Percentiles rank a stretch among this genome's conserved stretches.
These are phyloP conservation scores for Coniochaeta prunicola DNA, from an alignment of 2,329 filamentous ascomycete genomes.

Conservation along the genomic window DNA sequence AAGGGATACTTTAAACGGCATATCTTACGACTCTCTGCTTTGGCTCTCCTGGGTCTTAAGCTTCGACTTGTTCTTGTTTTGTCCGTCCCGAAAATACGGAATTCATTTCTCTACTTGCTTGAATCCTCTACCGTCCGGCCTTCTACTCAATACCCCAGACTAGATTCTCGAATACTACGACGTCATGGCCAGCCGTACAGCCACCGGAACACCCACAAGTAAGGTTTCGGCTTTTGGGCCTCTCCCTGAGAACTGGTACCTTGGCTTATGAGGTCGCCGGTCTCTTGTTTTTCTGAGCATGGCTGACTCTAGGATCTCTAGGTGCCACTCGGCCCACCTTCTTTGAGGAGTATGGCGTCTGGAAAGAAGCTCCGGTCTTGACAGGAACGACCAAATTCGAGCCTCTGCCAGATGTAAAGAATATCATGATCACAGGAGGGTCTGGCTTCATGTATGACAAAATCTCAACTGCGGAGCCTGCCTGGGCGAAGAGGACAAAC, in stretches of 20 bases:
- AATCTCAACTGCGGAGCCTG: neutral
- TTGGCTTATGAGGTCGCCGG: neutral
- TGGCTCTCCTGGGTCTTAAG: neutral
- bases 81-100: neutral
- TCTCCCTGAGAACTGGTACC: neutral
- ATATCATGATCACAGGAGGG: constrained; percentile 78
- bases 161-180: neutral
- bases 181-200: neutral
- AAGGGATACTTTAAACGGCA: neutral
- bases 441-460: constrained; percentile 73
- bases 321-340: constrained; percentile 28
- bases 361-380: constrained; percentile 65
- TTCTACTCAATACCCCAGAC: neutral
- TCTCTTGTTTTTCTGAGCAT: constrained; percentile 9
- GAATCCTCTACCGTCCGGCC: neutral
- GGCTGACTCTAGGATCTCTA: constrained; percentile 8
- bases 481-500: neutral
- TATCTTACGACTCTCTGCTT: neutral
- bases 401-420: constrained; percentile 61
- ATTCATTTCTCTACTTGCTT: neutral
- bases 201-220: neutral
- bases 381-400: constrained; percentile 64
- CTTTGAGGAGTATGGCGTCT: constrained; percentile 55
- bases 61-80: neutral
- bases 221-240: constrained; percentile 3